Evolutionary conservation across 1,139 yeast genomes (phyloP).

Genomic region (Kurtzmaniella quercitrusa): DNA sequence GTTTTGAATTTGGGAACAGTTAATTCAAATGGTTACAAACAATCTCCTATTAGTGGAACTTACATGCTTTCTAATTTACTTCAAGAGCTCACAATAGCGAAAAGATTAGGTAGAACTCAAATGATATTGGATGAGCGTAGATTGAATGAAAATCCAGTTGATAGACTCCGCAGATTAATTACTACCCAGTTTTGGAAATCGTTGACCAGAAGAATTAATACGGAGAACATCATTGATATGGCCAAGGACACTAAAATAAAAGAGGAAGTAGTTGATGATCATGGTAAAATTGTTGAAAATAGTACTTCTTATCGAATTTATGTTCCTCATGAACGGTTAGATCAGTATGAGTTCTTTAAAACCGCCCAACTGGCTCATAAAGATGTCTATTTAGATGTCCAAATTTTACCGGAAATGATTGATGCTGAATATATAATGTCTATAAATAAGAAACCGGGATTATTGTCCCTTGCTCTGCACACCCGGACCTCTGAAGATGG

Average conservation of each 20-base stretch:
- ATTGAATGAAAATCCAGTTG: constrained; percentile 84
- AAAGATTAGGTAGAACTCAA: constrained; percentile 71
- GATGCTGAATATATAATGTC: constrained; percentile 72
- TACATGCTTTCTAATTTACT: constrained; percentile 84
- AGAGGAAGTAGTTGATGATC: constrained; percentile 42
- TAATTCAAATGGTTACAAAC: constrained; percentile 75
- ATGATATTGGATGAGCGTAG: constrained; percentile 80
- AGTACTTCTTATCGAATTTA: constrained; percentile 67
- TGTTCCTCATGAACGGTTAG: constrained; percentile 64
- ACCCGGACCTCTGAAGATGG: constrained; percentile 49
- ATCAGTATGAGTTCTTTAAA: constrained; percentile 68
- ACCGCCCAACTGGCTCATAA: constrained; percentile 54
- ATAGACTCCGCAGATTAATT: constrained; percentile 69
- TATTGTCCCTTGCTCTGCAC: constrained; percentile 73
- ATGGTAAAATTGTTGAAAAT: constrained; percentile 21
- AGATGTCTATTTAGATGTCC: constrained; percentile 66
- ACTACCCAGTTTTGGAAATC: constrained; percentile 77
- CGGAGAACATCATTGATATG: constrained; percentile 60
- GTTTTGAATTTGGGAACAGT: constrained; percentile 42
- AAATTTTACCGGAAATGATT: constrained; percentile 57
- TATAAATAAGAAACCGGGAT: constrained; percentile 79
- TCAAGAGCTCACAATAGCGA: constrained; percentile 87
- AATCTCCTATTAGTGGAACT: constrained; percentile 77
- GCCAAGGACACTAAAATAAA: constrained; percentile 76
- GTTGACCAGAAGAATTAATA: constrained; percentile 69